These are phyloP conservation scores for Chlamydomonas reinhardtii DNA, from an alignment of 163 green algal genomes.

Conservation along the genomic window DNA sequence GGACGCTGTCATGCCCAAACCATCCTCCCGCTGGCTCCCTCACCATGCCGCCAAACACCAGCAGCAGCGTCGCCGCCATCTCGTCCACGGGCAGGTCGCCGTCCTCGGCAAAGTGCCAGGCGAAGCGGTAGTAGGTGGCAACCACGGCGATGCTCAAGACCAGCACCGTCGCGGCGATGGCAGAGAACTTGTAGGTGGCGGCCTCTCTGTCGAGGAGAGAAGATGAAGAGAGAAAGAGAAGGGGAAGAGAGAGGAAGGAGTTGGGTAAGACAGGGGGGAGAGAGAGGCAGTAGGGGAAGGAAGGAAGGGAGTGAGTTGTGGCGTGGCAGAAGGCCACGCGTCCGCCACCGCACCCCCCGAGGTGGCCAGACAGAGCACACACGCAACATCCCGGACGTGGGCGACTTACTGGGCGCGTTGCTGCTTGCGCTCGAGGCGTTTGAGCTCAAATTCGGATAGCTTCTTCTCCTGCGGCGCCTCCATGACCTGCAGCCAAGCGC, in stretches of 20 bases:
- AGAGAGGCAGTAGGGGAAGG: neutral
- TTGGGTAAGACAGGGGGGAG: neutral
- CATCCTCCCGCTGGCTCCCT: no score
- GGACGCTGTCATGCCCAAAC: no score
- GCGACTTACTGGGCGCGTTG: slow-evolving; percentile 26
- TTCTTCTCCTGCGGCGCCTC: neutral
- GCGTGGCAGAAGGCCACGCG: no score
- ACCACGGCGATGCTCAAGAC: slow-evolving; percentile 70
- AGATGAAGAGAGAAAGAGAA: neutral
- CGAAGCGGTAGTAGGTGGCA: slow-evolving; percentile 82
- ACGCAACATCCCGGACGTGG: neutral
- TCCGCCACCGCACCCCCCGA: neutral
- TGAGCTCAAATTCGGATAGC: slow-evolving; percentile 14
- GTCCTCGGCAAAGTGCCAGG: slow-evolving; percentile 66
- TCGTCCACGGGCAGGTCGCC: slow-evolving; percentile 74
- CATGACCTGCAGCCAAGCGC: neutral
- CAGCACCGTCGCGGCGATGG: slow-evolving; percentile 75
- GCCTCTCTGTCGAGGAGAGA: slow-evolving; percentile 70
- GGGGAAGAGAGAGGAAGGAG: neutral
- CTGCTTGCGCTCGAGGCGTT: slow-evolving; percentile 8
- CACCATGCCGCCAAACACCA: slow-evolving; percentile 83
- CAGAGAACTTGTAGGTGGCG: slow-evolving; percentile 80
- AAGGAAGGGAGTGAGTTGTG: neutral
- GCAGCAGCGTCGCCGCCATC: slow-evolving; percentile 75
- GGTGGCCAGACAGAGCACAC: neutral